Percentiles rank a stretch among this genome's conserved stretches.
phyloP scores from a whole-genome alignment of 2,329 filamentous ascomycete genomes.

The Septoria petroselini region DNA sequence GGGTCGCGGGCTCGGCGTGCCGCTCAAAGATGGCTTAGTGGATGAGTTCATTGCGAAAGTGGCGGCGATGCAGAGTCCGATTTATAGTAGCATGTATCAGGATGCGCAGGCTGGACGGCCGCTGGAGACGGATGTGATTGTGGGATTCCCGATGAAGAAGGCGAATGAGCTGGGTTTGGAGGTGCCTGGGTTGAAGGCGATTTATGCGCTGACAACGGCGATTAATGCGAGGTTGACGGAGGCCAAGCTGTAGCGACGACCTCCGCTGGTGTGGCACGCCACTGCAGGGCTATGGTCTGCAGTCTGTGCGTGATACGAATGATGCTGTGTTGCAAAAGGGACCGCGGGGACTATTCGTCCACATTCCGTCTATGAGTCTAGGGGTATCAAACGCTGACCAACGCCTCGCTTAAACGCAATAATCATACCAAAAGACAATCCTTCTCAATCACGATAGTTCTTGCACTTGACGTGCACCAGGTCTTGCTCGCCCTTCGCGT shows the following conservation, averaged over 20 bases:
- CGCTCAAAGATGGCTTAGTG: conserved; percentile 39
- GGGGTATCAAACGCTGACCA: conserved; percentile 9
- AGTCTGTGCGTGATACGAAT: too few species aligned
- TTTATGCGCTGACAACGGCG: conserved; percentile 37
- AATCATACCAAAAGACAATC: neutral
- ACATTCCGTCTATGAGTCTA: neutral
- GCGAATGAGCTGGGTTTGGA: conserved; percentile 41
- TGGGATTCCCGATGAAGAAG: conserved; percentile 44
- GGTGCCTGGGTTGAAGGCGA: conserved; percentile 42
- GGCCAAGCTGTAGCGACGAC: conserved; percentile 1
- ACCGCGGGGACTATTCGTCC: too few species aligned
- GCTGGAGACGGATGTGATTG: conserved; percentile 49
- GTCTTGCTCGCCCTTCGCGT: conserved; percentile 46
- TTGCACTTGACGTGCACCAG: conserved; percentile 44
- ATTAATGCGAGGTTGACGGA: conserved; percentile 29
- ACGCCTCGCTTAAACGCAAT: conserved; percentile 22
- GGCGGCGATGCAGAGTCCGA: conserved; percentile 38
- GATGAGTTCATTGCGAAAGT: conserved; percentile 43
- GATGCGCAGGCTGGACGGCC: conserved; percentile 43
- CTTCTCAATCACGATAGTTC: conserved; percentile 29
- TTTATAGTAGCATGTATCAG: conserved; percentile 48
- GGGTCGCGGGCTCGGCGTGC: conserved; percentile 41
- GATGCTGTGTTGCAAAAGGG: too few species aligned
- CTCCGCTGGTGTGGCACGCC: too few species aligned
- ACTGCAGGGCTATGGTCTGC: too few species aligned